Percentiles rank a stretch among this genome's conserved stretches.
Evolutionary conservation across 176 grass and related monocot species (phyloP).

Genomic region (Eleusine coracana): DNA sequence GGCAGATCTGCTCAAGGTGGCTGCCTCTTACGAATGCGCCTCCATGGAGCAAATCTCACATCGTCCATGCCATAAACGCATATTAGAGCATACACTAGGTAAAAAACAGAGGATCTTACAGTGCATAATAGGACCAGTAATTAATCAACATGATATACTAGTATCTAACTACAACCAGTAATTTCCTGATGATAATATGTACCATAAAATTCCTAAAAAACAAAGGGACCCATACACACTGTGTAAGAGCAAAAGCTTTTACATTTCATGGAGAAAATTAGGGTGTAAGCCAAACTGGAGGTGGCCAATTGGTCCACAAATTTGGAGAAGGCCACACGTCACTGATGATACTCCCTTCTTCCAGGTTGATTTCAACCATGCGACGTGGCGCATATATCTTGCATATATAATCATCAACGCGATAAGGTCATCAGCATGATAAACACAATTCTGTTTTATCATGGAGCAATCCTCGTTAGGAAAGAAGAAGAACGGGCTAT

Average conservation of each 20-base stretch:
- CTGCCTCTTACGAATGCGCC: too few relatives aligned
- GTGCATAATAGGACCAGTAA: too few relatives aligned
- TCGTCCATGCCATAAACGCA: too few relatives aligned
- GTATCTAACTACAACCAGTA: too few relatives aligned
- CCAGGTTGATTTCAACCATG: background rate
- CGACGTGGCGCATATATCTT: background rate
- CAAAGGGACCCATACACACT: background rate
- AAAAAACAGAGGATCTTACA: too few relatives aligned
- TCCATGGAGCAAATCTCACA: too few relatives aligned
- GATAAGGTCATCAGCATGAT: background rate
- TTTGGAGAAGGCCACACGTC: background rate
- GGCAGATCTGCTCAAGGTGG: background rate
- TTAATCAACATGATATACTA: too few relatives aligned
- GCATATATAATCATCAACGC: background rate
- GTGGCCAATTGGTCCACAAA: background rate
- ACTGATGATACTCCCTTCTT: background rate
- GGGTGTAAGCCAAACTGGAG: background rate
- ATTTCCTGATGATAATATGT: too few relatives aligned
- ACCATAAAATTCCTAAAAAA: too few relatives aligned
- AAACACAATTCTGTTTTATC: background rate
- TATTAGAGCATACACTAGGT: too few relatives aligned
- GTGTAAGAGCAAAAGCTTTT: background rate
- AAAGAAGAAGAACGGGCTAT: background rate
- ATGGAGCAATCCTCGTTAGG: background rate
- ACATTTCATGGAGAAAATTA: background rate